Evolutionary conservation across 2,329 filamentous ascomycete species (phyloP).

Genomic region (Aspergillus ruber): DNA sequence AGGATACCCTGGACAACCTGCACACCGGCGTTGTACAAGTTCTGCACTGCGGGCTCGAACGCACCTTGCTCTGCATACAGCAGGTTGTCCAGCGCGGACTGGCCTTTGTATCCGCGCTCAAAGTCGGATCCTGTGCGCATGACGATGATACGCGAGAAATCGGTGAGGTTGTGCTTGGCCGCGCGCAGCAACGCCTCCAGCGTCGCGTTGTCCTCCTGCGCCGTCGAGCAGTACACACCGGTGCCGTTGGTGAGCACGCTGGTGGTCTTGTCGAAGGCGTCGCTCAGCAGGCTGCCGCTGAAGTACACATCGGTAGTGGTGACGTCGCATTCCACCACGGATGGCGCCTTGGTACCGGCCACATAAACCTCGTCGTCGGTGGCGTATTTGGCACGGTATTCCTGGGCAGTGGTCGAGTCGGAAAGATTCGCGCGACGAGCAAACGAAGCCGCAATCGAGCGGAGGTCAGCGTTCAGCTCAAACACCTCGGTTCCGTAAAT

Average conservation of each 20-base stretch:
- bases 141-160: constrained; percentile 61
- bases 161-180: constrained; percentile 51
- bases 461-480: constrained; percentile 56
- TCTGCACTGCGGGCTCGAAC: constrained; percentile 57
- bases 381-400: constrained; percentile 52
- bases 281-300: constrained; percentile 54
- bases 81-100: constrained; percentile 54
- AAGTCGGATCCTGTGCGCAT: constrained; percentile 67
- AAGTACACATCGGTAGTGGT: constrained; percentile 69
- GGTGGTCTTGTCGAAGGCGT: constrained; percentile 61
- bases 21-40: constrained; percentile 61
- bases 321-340: constrained; percentile 59
- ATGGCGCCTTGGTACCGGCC: constrained; percentile 43
- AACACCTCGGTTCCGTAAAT: constrained; percentile 66
- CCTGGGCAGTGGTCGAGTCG: constrained; percentile 44
- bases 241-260: constrained; percentile 60
- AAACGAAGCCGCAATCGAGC: constrained; percentile 47
- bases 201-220: constrained; percentile 66
- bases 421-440: constrained; percentile 48
- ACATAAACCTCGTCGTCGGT: constrained; percentile 28
- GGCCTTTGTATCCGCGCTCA: constrained; percentile 58
- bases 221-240: constrained; percentile 62
- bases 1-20: constrained; percentile 61
- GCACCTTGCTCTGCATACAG: constrained; percentile 56
- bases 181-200: constrained; percentile 60